A percentile compares a stretch with the other conserved stretches of the same genome.
These are phyloP conservation scores for Boeremia lycopersici DNA, from an alignment of 2,329 filamentous ascomycete genomes.

Conservation along the genomic window DNA sequence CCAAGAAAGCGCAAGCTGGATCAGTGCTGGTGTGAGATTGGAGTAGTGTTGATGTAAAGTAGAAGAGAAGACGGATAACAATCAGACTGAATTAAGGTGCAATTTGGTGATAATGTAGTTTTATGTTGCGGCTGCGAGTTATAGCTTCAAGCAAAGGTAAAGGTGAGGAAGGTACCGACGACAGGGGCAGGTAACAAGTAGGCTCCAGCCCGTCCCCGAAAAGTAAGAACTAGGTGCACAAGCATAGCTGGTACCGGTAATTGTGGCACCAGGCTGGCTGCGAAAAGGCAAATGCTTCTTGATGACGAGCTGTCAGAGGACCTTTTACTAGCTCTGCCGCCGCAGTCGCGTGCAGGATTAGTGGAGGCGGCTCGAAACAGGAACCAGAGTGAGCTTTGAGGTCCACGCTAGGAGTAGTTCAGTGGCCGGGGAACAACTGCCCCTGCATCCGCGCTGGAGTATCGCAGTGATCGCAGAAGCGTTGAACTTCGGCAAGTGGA, in stretches of 20 bases:
- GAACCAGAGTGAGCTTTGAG: slow-evolving; percentile 26
- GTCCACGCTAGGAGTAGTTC: slow-evolving; percentile 28
- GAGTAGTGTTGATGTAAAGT: neutral
- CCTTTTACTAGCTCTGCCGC: slow-evolving; percentile 46
- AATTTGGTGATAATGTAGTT: neutral
- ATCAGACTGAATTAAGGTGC: neutral
- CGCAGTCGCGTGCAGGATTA: slow-evolving; percentile 41
- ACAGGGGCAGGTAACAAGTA: slow-evolving; percentile 18
- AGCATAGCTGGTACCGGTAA: slow-evolving; percentile 22
- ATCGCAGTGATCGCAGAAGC: slow-evolving; percentile 26
- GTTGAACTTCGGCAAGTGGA: slow-evolving; percentile 30
- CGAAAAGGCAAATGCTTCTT: slow-evolving; percentile 25
- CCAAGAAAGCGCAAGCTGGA: too few species aligned
- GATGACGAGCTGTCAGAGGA: slow-evolving; percentile 35
- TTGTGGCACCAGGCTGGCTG: slow-evolving; percentile 21
- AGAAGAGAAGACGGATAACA: neutral
- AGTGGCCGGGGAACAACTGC: slow-evolving; percentile 34
- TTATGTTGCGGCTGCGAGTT: slow-evolving; percentile 1
- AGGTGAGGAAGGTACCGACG: slow-evolving; percentile 16
- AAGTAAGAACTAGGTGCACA: slow-evolving; percentile 14
- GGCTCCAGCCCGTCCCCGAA: slow-evolving; percentile 26
- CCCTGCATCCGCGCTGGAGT: slow-evolving; percentile 40
- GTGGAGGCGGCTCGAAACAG: slow-evolving; percentile 17
- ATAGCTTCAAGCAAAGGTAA: slow-evolving; percentile 4
- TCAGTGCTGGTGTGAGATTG: neutral